Evolutionary conservation across 2,329 filamentous ascomycete species (phyloP), one percentile per base, ranked within the genome.

Genomic region (Neonectria punicea): DNA sequence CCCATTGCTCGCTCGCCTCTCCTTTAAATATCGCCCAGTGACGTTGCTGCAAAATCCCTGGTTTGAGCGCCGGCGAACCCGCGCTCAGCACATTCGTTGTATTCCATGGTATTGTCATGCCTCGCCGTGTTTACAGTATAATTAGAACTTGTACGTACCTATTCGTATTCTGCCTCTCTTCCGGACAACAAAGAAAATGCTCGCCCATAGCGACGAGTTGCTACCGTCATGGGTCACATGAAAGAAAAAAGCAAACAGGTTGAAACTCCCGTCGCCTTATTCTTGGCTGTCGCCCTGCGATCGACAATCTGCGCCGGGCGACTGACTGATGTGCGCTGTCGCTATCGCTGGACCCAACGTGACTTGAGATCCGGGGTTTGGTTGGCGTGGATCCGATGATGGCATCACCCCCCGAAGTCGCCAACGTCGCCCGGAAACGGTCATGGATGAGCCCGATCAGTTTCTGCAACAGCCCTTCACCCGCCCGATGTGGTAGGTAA

Each of bases 221-320:
- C 11, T 34, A 11, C 53, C 18, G 53, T 58, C 53, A 62, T 49
- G 39, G 46, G 46, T 58, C 58, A 62, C 22, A 34, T 51, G 54
- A 22, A 58, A 64, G 54, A n/a, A 34, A 62, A 60, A 62, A 43
- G 46, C 18, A 65, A 58, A 55, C 11, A 32, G 49, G 39, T 43
- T 43, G 34, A 54, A 20, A 53, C 13, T 36, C 25, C 36, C 36
- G 14, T 64, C 36, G 63, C 50, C 63, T 58, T 58, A 55, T 59
- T 46, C 46, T 58, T 60, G 39, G 16, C 22, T 50, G 28, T 46
- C 61, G 61, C 61, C 61, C 46, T 56, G 50, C 25, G 20, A 46
- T 59, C 46, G 30, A n/a, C 22, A 36, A 16, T 20, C 56, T 30
- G 25, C n/a, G 18, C 28, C 34, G 56, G 51, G 56, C 22, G 43